A percentile compares a stretch with the other conserved stretches of the same genome.
phyloP scores from a whole-genome alignment of 352 stramenopile genomes.

The Phytopythium mirpurense region DNA sequence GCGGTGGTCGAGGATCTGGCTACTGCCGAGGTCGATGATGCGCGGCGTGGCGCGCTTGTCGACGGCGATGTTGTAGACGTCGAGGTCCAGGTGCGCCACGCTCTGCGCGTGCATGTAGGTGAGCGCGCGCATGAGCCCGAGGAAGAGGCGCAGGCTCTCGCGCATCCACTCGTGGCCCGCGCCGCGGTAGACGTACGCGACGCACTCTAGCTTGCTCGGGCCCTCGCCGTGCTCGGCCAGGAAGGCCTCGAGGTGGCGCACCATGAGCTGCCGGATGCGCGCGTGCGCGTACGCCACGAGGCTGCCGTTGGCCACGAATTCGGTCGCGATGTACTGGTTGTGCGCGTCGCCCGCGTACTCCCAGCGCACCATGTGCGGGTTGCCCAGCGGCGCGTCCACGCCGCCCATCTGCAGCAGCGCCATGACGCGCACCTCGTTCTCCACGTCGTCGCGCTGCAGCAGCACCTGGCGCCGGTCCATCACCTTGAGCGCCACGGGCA shows the following conservation, averaged over 20 bases:
- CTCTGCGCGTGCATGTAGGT: constrained; percentile 78
- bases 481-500: constrained; percentile 72
- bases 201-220: constrained; percentile 73
- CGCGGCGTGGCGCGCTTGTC: constrained; percentile 45
- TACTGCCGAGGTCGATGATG: constrained; percentile 80
- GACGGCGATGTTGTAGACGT: constrained; percentile 85
- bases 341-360: constrained; percentile 59
- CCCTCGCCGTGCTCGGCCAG: constrained; percentile 43
- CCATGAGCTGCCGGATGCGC: constrained; percentile 60
- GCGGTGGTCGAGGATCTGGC: constrained; percentile 69
- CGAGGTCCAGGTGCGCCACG: constrained; percentile 75
- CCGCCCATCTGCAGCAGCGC: constrained; percentile 66
- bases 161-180: constrained; percentile 76
- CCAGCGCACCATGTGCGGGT: constrained; percentile 75
- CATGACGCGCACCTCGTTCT: constrained; percentile 81
- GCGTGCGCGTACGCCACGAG: constrained; percentile 68
- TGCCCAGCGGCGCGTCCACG: constrained; percentile 65
- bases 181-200: constrained; percentile 72
- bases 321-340: constrained; percentile 82
- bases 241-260: constrained; percentile 69
- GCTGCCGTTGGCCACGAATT: constrained; percentile 78
- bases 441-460: constrained; percentile 73
- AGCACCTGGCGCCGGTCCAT: constrained; percentile 74
- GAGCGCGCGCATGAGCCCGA: constrained; percentile 56
- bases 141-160: constrained; percentile 62